A percentile compares a stretch with the other conserved stretches of the same genome.
Evolutionary conservation across 352 stramenopile genomes (phyloP).

Genomic region (Globisporangium paddicum): DNA sequence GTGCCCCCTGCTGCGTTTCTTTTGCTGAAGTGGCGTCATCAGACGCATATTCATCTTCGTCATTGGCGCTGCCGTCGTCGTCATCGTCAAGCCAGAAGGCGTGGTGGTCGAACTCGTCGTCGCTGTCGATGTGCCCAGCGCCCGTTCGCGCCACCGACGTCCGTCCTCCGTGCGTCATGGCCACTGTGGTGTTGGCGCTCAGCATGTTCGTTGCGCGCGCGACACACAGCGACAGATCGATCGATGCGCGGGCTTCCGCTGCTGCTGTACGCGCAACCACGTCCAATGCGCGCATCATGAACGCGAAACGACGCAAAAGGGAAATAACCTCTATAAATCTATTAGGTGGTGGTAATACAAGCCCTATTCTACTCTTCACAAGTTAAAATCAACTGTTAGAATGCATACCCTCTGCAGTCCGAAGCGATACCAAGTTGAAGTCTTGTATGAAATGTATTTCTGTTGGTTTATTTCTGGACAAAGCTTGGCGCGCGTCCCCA

Average conservation of each 20-base stretch:
- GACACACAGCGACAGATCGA: neutral
- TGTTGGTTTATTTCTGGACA: neutral
- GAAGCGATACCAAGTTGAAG: neutral
- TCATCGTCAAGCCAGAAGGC: slow-evolving; percentile 11
- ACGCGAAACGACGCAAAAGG: slow-evolving; percentile 5
- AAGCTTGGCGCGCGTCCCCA: neutral
- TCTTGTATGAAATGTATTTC: neutral
- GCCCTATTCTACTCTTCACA: neutral
- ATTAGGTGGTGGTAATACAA: neutral
- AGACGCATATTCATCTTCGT: neutral
- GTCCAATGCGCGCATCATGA: neutral
- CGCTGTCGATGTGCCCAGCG: slow-evolving; percentile 8
- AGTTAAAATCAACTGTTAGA: neutral
- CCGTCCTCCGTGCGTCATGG: neutral
- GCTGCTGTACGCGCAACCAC: neutral
- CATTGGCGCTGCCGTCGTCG: neutral
- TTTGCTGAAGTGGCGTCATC: neutral
- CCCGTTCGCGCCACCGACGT: neutral
- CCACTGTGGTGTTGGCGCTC: slow-evolving; percentile 2
- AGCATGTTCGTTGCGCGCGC: neutral
- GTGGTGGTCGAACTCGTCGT: slow-evolving; percentile 10
- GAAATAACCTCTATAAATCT: neutral
- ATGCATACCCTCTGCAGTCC: neutral
- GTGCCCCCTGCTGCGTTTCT: neutral
- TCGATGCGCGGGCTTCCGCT: neutral